phyloP scores from a whole-genome alignment of 805 yeast genomes.

The Blastobotrys attinorum region DNA sequence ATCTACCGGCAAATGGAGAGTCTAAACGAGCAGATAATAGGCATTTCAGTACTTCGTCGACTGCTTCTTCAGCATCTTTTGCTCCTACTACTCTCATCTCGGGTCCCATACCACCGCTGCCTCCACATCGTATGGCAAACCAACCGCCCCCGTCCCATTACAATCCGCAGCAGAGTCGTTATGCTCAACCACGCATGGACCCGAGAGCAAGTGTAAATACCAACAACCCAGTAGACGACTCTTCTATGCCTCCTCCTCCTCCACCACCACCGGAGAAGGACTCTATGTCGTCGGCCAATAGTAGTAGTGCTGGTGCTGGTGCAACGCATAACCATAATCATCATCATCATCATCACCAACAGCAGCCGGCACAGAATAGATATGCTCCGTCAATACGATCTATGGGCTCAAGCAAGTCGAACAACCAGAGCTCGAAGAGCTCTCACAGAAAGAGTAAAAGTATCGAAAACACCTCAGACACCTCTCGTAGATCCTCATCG shows the following conservation, averaged over 20 bases:
- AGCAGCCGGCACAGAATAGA: no score
- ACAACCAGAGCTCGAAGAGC: neutral
- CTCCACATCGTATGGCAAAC: constrained; percentile 7
- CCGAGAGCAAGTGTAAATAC: neutral
- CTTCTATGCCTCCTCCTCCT: no score
- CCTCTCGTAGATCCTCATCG: neutral
- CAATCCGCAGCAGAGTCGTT: neutral
- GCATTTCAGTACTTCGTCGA: no score
- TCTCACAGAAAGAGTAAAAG: constrained; percentile 5
- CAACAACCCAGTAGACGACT: no score
- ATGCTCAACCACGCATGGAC: neutral
- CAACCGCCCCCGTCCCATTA: neutral
- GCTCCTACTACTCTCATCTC: constrained; percentile 18
- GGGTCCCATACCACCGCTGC: constrained; percentile 24
- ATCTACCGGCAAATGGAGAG: constrained; percentile 15
- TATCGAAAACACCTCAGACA: neutral
- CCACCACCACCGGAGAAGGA: no score
- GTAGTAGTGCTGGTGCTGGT: no score
- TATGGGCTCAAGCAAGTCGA: neutral
- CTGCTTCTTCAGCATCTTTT: constrained; percentile 11
- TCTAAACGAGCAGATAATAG: constrained; percentile 8
- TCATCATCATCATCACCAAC: no score
- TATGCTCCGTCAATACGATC: neutral
- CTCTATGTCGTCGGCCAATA: no score
- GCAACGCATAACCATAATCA: no score